Percentiles rank a stretch among this genome's conserved stretches.
These are phyloP conservation scores for Pseudisothecium myosuroides DNA, from an alignment of 225 moss, liverwort and hornwort species.

Conservation along the genomic window DNA sequence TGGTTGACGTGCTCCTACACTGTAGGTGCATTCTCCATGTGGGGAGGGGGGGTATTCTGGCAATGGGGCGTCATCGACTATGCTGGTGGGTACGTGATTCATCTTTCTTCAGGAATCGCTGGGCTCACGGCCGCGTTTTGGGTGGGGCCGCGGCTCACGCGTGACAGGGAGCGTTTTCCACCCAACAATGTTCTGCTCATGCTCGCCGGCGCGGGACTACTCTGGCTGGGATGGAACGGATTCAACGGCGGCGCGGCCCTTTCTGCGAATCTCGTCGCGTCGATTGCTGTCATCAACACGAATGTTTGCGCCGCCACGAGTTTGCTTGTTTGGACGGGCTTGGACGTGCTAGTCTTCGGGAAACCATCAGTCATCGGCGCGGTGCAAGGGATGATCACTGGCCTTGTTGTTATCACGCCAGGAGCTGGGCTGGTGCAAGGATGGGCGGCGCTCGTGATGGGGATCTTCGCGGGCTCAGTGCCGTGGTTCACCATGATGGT, in stretches of 20 bases:
- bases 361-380: conserved; percentile 44
- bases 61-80: conserved; percentile 48
- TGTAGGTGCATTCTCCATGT: conserved; percentile 26
- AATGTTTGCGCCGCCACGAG: conserved; percentile 38
- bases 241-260: conserved; percentile 37
- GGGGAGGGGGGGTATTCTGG: conserved; percentile 37
- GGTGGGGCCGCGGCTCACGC: conserved; percentile 35
- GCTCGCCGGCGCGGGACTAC: conserved; percentile 31
- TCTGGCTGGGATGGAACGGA: conserved; percentile 49
- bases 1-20: conserved; percentile 41
- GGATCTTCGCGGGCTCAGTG: conserved; percentile 22
- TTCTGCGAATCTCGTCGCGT: conserved; percentile 18
- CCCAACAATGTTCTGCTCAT: conserved; percentile 43
- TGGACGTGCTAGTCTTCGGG: conserved; percentile 24
- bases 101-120: conserved; percentile 24
- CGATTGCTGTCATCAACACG: conserved; percentile 30
- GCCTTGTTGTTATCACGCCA: conserved; percentile 38
- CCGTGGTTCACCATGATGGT: conserved; percentile 53
- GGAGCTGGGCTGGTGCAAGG: conserved; percentile 34
- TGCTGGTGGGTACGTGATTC: conserved; percentile 39
- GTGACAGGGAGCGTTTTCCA: conserved; percentile 33
- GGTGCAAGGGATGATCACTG: conserved; percentile 45
- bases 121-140: conserved; percentile 36
- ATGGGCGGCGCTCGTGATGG: conserved; percentile 47
- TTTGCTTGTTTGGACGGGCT: conserved; percentile 27